Conservation (phyloP, 768 basidiomycete species). For the Serendipita sp. region DNA sequence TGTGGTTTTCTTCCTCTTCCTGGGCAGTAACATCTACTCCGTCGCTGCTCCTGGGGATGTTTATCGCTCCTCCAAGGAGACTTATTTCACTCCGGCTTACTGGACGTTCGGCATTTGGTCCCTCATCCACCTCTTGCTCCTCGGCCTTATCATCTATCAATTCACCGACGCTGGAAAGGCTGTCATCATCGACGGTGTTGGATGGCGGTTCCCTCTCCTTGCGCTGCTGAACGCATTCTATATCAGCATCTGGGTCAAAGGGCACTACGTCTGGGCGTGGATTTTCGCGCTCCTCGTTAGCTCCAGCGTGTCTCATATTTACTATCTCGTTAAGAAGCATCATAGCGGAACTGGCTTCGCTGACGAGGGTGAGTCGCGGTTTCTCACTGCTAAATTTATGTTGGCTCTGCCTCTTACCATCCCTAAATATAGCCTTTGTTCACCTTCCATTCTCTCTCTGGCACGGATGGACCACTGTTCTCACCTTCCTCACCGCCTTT, state of each 20-base stretch:
- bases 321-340: constrained; percentile 85
- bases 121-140: constrained; percentile 74
- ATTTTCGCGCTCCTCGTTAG: constrained; percentile 77
- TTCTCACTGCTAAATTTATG: not conserved
- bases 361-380: constrained; percentile 37
- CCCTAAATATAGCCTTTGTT: constrained; percentile 40
- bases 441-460: constrained; percentile 94
- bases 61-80: constrained; percentile 62
- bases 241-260: constrained; percentile 68
- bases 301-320: constrained; percentile 69
- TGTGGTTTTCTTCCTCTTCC: constrained; percentile 64
- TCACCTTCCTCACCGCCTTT: constrained; percentile 66
- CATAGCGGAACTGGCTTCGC: constrained; percentile 43
- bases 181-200: constrained; percentile 70
- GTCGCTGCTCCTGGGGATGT: constrained; percentile 54
- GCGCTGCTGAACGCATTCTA: constrained; percentile 78
- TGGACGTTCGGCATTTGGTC: constrained; percentile 91
- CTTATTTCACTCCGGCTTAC: constrained; percentile 86
- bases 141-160: constrained; percentile 83
- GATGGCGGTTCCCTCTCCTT: constrained; percentile 84
- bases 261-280: constrained; percentile 67
- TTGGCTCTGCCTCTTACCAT: not conserved
- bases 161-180: constrained; percentile 64
- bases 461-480: constrained; percentile 55
- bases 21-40: constrained; percentile 83